These are phyloP conservation scores for Hypoxylon trugodes DNA, from an alignment of 495 filamentous ascomycete species.

Conservation along the genomic window DNA sequence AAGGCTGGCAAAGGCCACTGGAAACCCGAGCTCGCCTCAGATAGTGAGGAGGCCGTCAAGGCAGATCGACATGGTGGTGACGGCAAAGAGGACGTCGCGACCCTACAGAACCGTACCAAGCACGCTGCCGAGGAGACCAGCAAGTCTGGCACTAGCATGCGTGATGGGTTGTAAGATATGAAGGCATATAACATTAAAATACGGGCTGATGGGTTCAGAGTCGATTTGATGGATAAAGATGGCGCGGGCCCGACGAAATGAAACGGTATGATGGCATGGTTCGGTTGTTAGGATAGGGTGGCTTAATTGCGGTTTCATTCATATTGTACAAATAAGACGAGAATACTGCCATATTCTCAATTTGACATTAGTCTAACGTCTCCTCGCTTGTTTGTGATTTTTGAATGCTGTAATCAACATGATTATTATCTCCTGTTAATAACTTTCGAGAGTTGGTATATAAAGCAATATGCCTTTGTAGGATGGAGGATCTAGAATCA, in stretches of 20 bases:
- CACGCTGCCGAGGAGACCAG: conserved; percentile 54
- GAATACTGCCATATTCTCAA: conserved; percentile 6
- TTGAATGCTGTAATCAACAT: background rate
- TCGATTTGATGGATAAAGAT: conserved; percentile 23
- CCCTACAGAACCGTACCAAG: conserved; percentile 63
- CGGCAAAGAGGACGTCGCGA: conserved; percentile 45
- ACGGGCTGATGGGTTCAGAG: conserved; percentile 22
- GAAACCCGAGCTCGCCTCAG: conserved; percentile 80
- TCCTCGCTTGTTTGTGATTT: too few species aligned
- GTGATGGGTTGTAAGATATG: conserved; percentile 50
- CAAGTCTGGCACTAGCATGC: conserved; percentile 57
- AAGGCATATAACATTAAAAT: background rate
- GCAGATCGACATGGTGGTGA: conserved; percentile 50
- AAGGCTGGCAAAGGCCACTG: conserved; percentile 81
- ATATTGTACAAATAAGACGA: conserved; percentile 28
- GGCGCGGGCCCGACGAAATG: conserved; percentile 7
- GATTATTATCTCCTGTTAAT: background rate
- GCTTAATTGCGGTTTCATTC: conserved; percentile 14
- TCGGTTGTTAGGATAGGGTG: conserved; percentile 17
- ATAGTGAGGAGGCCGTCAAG: conserved; percentile 81
- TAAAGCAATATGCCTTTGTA: background rate
- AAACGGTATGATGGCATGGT: conserved; percentile 4
- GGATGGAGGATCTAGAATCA: background rate
- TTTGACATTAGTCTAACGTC: too few species aligned
- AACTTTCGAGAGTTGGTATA: too few species aligned